phyloP scores from a whole-genome alignment of 306 rosid genomes.

The Prinsepia uniflora region DNA sequence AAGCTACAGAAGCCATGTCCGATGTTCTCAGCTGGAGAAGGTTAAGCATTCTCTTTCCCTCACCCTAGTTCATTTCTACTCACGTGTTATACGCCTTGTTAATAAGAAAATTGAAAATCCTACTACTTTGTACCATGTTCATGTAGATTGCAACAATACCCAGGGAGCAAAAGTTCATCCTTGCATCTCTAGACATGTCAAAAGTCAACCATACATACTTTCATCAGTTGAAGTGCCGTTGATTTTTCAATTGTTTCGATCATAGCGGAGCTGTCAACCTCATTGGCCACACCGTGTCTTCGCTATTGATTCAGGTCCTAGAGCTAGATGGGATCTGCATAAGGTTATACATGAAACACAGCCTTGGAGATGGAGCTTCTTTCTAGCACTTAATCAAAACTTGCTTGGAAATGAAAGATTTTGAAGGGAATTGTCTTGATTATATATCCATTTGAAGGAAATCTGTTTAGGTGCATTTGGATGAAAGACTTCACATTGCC shows the following conservation, averaged over 20 bases:
- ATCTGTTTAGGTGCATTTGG: no score
- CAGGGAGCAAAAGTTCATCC: constrained; percentile 43
- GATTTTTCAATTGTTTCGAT: background rate
- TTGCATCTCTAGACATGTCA: constrained; percentile 39
- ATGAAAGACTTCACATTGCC: no score
- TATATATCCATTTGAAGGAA: no score
- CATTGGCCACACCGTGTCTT: constrained; percentile 48
- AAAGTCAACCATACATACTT: background rate
- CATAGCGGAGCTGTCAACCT: constrained; percentile 41
- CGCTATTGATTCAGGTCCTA: constrained; percentile 47
- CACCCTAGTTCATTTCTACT: constrained; percentile 54
- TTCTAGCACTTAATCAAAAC: constrained; percentile 57
- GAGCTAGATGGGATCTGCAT: constrained; percentile 68
- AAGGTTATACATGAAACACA: constrained; percentile 56
- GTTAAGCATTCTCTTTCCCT: constrained; percentile 51
- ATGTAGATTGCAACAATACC: constrained; percentile 39
- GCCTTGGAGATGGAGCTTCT: constrained; percentile 45
- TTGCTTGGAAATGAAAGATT: constrained; percentile 36
- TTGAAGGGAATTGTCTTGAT: no score
- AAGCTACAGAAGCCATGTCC: constrained; percentile 27
- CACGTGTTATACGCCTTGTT: constrained; percentile 46
- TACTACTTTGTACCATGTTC: constrained; percentile 20
- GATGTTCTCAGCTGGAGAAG: constrained; percentile 6
- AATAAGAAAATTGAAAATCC: constrained; percentile 23
- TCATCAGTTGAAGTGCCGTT: background rate